These are phyloP conservation scores for Paramecium bursaria DNA, from an alignment of 73 alveolate species.

Conservation along the genomic window DNA sequence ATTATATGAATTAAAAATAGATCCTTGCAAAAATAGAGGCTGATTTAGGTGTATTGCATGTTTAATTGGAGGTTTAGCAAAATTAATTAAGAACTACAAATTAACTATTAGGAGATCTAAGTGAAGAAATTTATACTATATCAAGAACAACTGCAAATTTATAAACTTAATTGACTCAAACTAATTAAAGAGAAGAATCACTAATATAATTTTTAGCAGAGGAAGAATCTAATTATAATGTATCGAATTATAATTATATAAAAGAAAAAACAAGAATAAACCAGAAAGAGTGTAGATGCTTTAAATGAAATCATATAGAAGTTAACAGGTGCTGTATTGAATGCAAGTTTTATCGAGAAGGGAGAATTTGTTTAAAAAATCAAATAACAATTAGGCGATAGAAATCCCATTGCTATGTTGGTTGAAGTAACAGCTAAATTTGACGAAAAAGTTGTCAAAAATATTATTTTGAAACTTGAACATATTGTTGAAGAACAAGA, in stretches of 20 bases:
- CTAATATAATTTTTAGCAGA: constrained; percentile 12
- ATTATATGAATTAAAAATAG: not conserved
- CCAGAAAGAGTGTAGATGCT: constrained; percentile 34
- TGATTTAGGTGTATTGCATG: not conserved
- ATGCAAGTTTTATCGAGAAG: constrained; percentile 9
- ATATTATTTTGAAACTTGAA: constrained; percentile 16
- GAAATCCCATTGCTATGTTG: constrained; percentile 27
- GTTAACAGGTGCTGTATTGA: constrained; percentile 34
- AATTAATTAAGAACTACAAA: constrained; percentile 34
- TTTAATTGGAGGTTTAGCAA: constrained; percentile 15
- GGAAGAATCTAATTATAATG: constrained; percentile 23
- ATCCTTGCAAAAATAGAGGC: constrained; percentile 38
- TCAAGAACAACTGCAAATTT: constrained; percentile 20
- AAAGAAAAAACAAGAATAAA: constrained; percentile 11
- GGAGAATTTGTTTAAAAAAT: constrained; percentile 19
- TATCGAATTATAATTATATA: not conserved
- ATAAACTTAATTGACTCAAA: not conserved
- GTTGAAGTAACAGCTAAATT: constrained; percentile 61
- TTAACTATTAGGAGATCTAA: constrained; percentile 33
- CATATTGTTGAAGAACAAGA: constrained; percentile 36
- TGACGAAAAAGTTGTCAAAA: constrained; percentile 33
- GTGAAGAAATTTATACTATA: constrained; percentile 45
- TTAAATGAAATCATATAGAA: not conserved
- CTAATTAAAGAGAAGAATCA: not conserved
- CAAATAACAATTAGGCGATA: constrained; percentile 16